Evolutionary conservation across 805 yeast species (phyloP).

Genomic region (Scheffersomyces amazonensis): DNA sequence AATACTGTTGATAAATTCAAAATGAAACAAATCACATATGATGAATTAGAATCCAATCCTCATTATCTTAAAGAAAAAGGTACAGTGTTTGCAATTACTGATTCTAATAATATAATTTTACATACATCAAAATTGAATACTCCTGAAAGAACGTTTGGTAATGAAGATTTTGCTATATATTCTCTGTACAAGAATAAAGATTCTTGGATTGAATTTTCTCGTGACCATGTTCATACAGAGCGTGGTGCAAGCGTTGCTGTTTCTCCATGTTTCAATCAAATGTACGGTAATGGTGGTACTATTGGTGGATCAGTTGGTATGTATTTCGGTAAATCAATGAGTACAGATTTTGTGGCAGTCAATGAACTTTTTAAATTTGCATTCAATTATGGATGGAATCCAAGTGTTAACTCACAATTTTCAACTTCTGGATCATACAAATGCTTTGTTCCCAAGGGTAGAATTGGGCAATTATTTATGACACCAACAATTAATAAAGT

Average conservation of each 20-base stretch:
- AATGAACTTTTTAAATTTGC: background rate
- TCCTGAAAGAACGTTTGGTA: background rate
- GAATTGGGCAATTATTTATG: background rate
- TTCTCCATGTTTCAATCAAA: background rate
- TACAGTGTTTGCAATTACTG: background rate
- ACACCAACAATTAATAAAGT: background rate
- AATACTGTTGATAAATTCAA: too few species aligned
- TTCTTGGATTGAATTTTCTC: background rate
- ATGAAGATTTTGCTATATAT: background rate
- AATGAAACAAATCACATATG: too few species aligned
- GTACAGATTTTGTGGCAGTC: background rate
- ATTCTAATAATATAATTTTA: background rate
- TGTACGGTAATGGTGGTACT: background rate
- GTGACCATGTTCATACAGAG: background rate
- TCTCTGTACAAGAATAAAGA: background rate
- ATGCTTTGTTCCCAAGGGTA: background rate
- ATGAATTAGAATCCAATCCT: too few species aligned
- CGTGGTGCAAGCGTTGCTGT: background rate
- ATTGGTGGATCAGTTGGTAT: background rate
- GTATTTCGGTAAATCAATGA: background rate
- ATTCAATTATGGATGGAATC: background rate
- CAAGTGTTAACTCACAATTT: background rate
- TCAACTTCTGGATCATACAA: background rate
- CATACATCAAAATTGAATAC: background rate
- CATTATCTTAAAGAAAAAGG: too few species aligned